Conservation (phyloP, 306 rosid genomes). For the Castanea mollissima region DNA sequence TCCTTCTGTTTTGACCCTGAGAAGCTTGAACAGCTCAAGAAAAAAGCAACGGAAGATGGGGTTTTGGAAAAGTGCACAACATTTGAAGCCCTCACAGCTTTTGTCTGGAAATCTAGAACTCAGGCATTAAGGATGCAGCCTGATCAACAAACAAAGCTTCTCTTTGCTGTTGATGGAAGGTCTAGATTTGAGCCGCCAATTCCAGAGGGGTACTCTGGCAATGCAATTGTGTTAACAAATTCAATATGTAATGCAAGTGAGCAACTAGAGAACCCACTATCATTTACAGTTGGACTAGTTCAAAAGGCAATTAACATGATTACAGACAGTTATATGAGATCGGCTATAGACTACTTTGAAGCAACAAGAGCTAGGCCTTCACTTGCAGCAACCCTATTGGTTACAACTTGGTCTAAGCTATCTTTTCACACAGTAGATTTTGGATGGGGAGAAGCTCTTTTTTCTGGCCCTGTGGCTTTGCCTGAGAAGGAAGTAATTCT, state of each 20-base stretch:
- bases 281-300: conserved; percentile 49
- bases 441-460: conserved; percentile 80
- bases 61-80: conserved; percentile 48
- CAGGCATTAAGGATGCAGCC: conserved; percentile 56
- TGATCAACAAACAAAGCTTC: conserved; percentile 68
- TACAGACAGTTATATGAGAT: conserved; percentile 65
- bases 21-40: conserved; percentile 56
- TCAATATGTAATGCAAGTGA: conserved; percentile 56
- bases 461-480: conserved; percentile 70
- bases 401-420: conserved; percentile 76
- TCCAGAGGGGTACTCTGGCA: conserved; percentile 71
- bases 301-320: conserved; percentile 56
- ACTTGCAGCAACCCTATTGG: conserved; percentile 60
- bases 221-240: conserved; percentile 68
- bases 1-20: conserved; percentile 57
- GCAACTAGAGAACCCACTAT: conserved; percentile 46
- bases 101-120: conserved; percentile 85
- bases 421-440: conserved; percentile 66
- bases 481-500: conserved; percentile 67
- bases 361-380: conserved; percentile 71
- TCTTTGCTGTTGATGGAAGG: conserved; percentile 79
- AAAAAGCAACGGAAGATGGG: conserved; percentile 55
- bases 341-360: conserved; percentile 80
- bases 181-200: conserved; percentile 61
- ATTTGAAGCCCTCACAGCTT: conserved; percentile 71